phyloP scores from a whole-genome alignment of 2,329 filamentous ascomycete species.

The Monosporascus ibericus region DNA sequence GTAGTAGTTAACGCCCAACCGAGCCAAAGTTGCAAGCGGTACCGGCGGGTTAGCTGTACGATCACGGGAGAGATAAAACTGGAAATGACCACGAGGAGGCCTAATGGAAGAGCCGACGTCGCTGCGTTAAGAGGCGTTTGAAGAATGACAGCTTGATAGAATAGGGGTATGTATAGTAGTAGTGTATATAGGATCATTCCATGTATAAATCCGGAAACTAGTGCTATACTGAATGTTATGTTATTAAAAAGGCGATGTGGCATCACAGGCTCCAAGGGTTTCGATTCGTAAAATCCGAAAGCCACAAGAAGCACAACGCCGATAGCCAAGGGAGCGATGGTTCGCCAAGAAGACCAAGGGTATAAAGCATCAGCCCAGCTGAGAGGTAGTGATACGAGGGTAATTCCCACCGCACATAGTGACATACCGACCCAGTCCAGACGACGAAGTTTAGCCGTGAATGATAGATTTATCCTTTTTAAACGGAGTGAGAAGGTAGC shows the following conservation, averaged over 20 bases:
- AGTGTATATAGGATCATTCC: constrained; percentile 4
- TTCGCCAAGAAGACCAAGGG: constrained; percentile 55
- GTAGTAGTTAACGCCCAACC: constrained; percentile 1
- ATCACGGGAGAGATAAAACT: not conserved
- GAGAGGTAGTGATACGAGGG: constrained; percentile 1
- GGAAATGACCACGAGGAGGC: not conserved
- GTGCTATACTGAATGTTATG: constrained; percentile 17
- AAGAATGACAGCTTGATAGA: constrained; percentile 38
- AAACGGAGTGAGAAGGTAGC: constrained; percentile 46
- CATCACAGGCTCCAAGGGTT: constrained; percentile 37
- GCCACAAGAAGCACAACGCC: constrained; percentile 43
- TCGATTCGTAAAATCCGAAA: constrained; percentile 50
- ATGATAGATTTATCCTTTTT: constrained; percentile 35
- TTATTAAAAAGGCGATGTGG: constrained; percentile 3
- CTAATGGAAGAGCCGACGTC: not conserved
- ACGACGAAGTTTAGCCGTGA: constrained; percentile 40
- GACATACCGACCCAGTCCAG: constrained; percentile 59
- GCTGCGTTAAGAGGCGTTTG: not conserved
- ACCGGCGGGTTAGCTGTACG: constrained; percentile 1
- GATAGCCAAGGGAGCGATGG: constrained; percentile 55
- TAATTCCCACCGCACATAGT: constrained; percentile 60
- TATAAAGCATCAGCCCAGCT: constrained; percentile 55
- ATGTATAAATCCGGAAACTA: constrained; percentile 3
- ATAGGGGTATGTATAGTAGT: constrained; percentile 26
- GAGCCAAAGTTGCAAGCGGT: not conserved